Percentiles rank a stretch among this genome's conserved stretches.
phyloP scores from a whole-genome alignment of 2,329 filamentous ascomycete genomes.

The Amylocarpus encephaloides region DNA sequence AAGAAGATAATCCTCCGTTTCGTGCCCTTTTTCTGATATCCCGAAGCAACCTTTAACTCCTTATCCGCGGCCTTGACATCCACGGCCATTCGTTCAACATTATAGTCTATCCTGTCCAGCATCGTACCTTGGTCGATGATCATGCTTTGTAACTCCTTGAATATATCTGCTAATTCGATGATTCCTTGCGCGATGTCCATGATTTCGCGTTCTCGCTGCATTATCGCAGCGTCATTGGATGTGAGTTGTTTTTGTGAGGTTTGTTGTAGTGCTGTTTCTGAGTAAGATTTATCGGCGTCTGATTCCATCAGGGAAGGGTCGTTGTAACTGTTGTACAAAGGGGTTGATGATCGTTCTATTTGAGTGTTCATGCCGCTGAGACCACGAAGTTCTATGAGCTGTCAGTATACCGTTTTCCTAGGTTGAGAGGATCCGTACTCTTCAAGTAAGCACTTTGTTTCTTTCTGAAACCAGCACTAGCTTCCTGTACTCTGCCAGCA shows the following conservation, averaged over 20 bases:
- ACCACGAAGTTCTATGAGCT: constrained; percentile 59
- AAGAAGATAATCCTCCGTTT: constrained; percentile 92
- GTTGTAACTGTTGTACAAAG: constrained; percentile 51
- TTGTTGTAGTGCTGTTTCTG: constrained; percentile 80
- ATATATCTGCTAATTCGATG: constrained; percentile 93
- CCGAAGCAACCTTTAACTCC: constrained; percentile 80
- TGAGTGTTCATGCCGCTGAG: constrained; percentile 56
- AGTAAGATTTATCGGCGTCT: constrained; percentile 87
- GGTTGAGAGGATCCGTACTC: constrained; percentile 48
- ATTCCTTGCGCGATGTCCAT: constrained; percentile 98
- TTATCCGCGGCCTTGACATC: constrained; percentile 92
- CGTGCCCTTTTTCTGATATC: constrained; percentile 80
- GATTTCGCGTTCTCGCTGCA: constrained; percentile 91
- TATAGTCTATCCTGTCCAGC: constrained; percentile 94
- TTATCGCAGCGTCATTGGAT: constrained; percentile 76
- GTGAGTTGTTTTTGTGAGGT: constrained; percentile 58
- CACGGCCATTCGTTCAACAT: constrained; percentile 89
- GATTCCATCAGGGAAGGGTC: constrained; percentile 90
- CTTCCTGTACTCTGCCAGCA: constrained; percentile 81
- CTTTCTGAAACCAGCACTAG: constrained; percentile 88
- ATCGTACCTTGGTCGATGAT: constrained; percentile 88
- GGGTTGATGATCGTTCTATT: constrained; percentile 50
- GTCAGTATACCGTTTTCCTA: constrained; percentile 13
- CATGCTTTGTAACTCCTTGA: constrained; percentile 93
- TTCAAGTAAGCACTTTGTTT: constrained; percentile 96